Base-by-base conservation (phyloP, 768 basidiomycete species). In the Mycena pura region DNA sequence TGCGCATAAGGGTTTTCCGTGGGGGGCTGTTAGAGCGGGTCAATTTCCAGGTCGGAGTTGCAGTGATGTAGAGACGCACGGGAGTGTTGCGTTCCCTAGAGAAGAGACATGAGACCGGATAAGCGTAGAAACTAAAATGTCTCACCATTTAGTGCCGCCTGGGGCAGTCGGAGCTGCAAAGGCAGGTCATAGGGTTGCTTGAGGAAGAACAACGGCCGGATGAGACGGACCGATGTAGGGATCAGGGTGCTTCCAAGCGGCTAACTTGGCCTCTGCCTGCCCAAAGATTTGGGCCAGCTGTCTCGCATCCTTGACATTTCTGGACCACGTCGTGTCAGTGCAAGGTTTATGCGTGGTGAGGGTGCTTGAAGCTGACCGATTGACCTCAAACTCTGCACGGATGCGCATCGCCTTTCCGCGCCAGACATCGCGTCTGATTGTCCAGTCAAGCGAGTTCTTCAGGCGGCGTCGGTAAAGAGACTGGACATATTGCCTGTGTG, bases 101-200 rank as follows among this genome's bases (percentile, higher is more conserved):
- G 50, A 50, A 39, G 28, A 59, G 50, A 52, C 29, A 57, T 50
- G 29, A 56, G 57, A 27, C 6, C 48, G 45, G 15, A 46, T 63
- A 50, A 31, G 9, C 8, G 1, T 21, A 63, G 39, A 28, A 53
- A 21, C 43, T 44, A 22, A 13, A 9, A 47, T 41, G 19, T 15
- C 52, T 84, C 89, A 96, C 95, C 95, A 98, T 78, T 96, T 97
- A n/a, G 94, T 95, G 59, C 96, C 96, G 58, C 91, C 94, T 45
- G 94, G 93, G 73, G 88, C 91, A 38, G 84, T 70, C 45, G 95
- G 84, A 59, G 90, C 96, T 98, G 62, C 38, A 65, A 31, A 51
- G 25, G 45, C 5, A 47, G 28, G 44, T 57, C 19, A 38, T 50
- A 14, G 56, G 48, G 53, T 46, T 45, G 39, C 50, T 40, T 28